Base-by-base conservation (phyloP, 2,329 filamentous ascomycete species). In the Beauveria sp. region DNA sequence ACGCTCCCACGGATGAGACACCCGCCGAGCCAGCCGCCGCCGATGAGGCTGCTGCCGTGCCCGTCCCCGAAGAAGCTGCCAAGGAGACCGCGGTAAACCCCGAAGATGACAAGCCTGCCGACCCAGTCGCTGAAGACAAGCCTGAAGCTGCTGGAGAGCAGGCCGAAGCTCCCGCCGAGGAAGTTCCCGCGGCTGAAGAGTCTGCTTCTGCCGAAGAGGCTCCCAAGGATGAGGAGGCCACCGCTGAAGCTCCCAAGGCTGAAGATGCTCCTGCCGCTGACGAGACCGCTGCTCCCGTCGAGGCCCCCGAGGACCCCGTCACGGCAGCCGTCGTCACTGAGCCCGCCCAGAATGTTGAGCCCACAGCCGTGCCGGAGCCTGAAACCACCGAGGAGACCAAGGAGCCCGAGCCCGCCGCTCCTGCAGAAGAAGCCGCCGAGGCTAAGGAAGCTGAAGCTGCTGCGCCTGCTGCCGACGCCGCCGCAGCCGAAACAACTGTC, bases 171-270 rank as follows among this genome's bases (percentile, higher is more conserved):
- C n/a, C 49, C 10, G 10, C 40, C 7, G 40, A 61, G 20, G 42
- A 38, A 12, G 61, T 28, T 20, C 38, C 34, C 10, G 45, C 58
- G 30, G 59, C 55, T 10, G 64, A 67, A 50, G 61, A 55, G 7
- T 14, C 38, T 7, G 8, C 9, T 2, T 9, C 22, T 22, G 34
- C 28, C 3, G 22, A 49, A 42, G 55, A 46, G 6, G n/a, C 54
- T 24, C 45, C 66, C 47, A 63, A 63, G 46, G 69, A 66, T 60
- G 61, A 24, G 14, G 45, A 52, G n/a, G 6, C 24, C 12, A 10
- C n/a, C 18, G 1, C 18, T 9, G 43, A 43, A 3, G 20, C 54
- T 18, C 45, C 66, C 47, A 61, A 64, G 26, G 12, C 12, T 12
- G 30, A 26, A 3, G 38, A 16, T n/a, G 5, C 16, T 26, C 52